Evolutionary conservation across 2,329 filamentous ascomycete genomes (phyloP).

Genomic region (Colletotrichum sp.): DNA sequence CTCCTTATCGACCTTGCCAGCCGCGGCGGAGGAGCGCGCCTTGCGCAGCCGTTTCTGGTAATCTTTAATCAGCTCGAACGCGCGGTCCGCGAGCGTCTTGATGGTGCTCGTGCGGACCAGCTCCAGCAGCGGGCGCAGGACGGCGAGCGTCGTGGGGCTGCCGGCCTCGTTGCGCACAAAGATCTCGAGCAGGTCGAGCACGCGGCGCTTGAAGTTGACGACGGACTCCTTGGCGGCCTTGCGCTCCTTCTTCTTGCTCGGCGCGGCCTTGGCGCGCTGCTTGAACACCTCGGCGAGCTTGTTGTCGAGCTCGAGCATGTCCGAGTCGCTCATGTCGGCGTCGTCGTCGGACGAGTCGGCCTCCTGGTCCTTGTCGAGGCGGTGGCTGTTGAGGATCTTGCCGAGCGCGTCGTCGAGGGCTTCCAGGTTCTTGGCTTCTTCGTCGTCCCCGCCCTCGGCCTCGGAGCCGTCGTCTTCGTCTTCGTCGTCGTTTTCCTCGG

Average conservation of each 20-base stretch:
- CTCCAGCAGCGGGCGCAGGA: conserved; percentile 78
- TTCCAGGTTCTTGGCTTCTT: conserved; percentile 49
- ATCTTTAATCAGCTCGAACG: conserved; percentile 72
- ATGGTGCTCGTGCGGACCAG: conserved; percentile 78
- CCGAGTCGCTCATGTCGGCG: conserved; percentile 91
- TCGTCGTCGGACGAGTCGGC: conserved; percentile 66
- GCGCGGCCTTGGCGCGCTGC: conserved; percentile 67
- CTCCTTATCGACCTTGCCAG: conserved; percentile 37
- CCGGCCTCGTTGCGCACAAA: conserved; percentile 82
- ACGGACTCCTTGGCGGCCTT: conserved; percentile 89
- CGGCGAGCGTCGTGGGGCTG: conserved; percentile 68
- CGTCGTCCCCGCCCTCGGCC: conserved; percentile 42
- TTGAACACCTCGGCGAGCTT: conserved; percentile 87
- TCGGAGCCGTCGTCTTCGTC: conserved; percentile 50
- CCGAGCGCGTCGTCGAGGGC: conserved; percentile 77
- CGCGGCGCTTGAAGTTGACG: conserved; percentile 92
- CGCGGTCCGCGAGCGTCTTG: conserved; percentile 77
- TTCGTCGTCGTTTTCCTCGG: conserved; percentile 46
- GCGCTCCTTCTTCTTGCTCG: conserved; percentile 80
- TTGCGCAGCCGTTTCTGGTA: conserved; percentile 74
- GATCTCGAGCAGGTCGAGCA: conserved; percentile 85
- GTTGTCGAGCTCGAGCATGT: conserved; percentile 89
- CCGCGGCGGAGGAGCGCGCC: conserved; percentile 48
- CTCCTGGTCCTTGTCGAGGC: conserved; percentile 62
- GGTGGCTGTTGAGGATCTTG: conserved; percentile 76